Evolutionary conservation across 305 asterid species (phyloP).

Genomic region (Rubia occidens): DNA sequence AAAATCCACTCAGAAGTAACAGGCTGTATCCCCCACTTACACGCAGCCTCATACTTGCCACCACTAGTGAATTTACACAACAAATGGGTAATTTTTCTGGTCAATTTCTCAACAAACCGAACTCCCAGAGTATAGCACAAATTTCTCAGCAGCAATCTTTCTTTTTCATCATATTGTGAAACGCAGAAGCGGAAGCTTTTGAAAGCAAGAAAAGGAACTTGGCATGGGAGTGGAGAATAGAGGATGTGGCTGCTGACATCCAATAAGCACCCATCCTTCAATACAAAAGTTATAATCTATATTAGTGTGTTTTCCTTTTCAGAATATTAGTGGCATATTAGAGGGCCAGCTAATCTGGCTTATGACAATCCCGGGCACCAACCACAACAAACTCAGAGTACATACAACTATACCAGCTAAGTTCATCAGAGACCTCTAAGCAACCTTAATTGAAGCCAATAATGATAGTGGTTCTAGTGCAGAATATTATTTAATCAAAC

Average conservation of each 20-base stretch:
- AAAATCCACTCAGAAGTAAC: slow-evolving; percentile 81
- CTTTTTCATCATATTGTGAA: slow-evolving; percentile 70
- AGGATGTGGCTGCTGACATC: slow-evolving; percentile 77
- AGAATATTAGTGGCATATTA: neutral
- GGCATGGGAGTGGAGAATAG: slow-evolving; percentile 86
- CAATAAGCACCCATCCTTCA: slow-evolving; percentile 76
- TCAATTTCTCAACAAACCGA: slow-evolving; percentile 54
- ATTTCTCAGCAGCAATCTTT: slow-evolving; percentile 63
- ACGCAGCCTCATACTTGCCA: slow-evolving; percentile 71
- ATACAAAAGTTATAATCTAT: slow-evolving; percentile 18
- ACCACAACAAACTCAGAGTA: neutral
- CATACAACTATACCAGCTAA: neutral
- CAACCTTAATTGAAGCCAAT: neutral
- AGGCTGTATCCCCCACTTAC: slow-evolving; percentile 62
- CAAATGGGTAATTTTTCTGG: slow-evolving; percentile 66
- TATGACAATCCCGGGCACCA: neutral
- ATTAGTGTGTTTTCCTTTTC: slow-evolving; percentile 22
- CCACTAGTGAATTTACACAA: slow-evolving; percentile 70
- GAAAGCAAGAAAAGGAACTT: slow-evolving; percentile 70
- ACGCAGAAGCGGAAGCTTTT: slow-evolving; percentile 62
- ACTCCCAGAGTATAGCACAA: slow-evolving; percentile 76
- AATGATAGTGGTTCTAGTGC: no score
- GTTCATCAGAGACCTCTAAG: neutral
- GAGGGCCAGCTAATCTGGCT: neutral
- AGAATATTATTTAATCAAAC: neutral